Evolutionary conservation across 805 yeast species (phyloP), one percentile per base, ranked within the genome.

Genomic region (Barnettozyma pratensis): DNA sequence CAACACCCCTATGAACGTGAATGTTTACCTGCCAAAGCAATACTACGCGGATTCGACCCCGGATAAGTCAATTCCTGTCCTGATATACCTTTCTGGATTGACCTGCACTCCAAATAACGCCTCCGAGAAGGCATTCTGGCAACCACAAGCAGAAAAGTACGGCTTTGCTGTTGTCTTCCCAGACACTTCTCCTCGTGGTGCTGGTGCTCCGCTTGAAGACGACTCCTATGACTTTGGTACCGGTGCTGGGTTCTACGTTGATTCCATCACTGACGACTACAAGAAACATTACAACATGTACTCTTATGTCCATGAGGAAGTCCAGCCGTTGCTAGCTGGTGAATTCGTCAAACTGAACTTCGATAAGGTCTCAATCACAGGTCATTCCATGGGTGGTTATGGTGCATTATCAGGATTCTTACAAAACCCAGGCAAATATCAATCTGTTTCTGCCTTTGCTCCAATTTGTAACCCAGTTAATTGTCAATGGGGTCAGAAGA

Each of bases 381-480:
- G 99, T 40, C 98, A 94, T 66, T 94, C 99, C 1, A 94, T 94
- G 98, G 99, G 99, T 44, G 99, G 99, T 1, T 88, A 79, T 64
- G 99, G 98, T 49, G 96, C 99, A 0, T 68, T 92, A 51, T 70
- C 85, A 51, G 72, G 81, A n/a, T 81, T 68, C 56, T 68, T 92
- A 51, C 78, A 75, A 53, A 80, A 85, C 64, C 87, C 91, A 1
- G 84, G 81, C 1, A 73, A 72, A 58, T 92, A 85, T 72, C 79
- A 79, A 63, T 81, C 94, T 1, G 91, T 87, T 39, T 79, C 88
- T 50, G 97, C 97, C 0, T 92, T 92, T 70, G 79, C 97, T 0
- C 98, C 99, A 46, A 87, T 94, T 55, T 69, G 80, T 28, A 87
- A 90, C 68, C 98, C 98, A 6, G 67, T 75, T 46, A 70, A 73